Evolutionary conservation across 2,329 filamentous ascomycete genomes (phyloP).

Genomic region (Lomentospora prolificans): DNA sequence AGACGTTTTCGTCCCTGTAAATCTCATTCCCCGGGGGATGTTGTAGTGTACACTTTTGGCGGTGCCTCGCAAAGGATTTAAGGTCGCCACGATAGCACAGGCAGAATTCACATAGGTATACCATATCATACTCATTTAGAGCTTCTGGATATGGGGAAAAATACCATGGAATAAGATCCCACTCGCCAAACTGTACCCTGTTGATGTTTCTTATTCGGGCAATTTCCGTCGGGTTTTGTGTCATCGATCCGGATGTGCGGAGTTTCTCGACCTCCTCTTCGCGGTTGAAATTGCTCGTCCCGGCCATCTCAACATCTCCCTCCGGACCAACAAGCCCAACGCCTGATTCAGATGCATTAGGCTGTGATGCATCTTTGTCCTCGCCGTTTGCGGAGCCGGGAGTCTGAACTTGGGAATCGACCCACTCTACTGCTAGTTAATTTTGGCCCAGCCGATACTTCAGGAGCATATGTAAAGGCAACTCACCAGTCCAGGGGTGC

Average conservation of each 20-base stretch:
- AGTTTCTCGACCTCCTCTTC: conserved; percentile 96
- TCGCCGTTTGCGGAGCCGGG: conserved; percentile 23
- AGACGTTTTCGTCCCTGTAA: conserved; percentile 87
- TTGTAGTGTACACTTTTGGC: conserved; percentile 78
- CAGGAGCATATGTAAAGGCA: neutral
- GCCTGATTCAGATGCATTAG: neutral
- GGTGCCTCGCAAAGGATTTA: conserved; percentile 75
- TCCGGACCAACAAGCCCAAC: conserved; percentile 19
- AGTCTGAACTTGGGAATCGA: conserved; percentile 29
- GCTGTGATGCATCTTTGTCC: conserved; percentile 6
- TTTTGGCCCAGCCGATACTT: neutral
- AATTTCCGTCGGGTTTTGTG: conserved; percentile 94
- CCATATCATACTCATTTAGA: conserved; percentile 79
- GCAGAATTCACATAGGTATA: conserved; percentile 97
- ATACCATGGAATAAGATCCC: conserved; percentile 95
- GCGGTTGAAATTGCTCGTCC: conserved; percentile 48
- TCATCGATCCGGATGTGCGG: conserved; percentile 92
- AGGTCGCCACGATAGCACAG: conserved; percentile 79
- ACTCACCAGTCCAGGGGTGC: conserved; percentile 9
- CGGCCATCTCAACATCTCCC: conserved; percentile 44
- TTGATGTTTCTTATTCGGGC: conserved; percentile 91
- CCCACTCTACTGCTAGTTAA: conserved; percentile 37
- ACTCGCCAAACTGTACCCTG: conserved; percentile 85
- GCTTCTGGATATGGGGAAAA: conserved; percentile 92
- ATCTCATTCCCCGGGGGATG: conserved; percentile 98